Conservation (phyloP, 176 grass and related monocot genomes). For the Miscanthus lutarioriparius region DNA sequence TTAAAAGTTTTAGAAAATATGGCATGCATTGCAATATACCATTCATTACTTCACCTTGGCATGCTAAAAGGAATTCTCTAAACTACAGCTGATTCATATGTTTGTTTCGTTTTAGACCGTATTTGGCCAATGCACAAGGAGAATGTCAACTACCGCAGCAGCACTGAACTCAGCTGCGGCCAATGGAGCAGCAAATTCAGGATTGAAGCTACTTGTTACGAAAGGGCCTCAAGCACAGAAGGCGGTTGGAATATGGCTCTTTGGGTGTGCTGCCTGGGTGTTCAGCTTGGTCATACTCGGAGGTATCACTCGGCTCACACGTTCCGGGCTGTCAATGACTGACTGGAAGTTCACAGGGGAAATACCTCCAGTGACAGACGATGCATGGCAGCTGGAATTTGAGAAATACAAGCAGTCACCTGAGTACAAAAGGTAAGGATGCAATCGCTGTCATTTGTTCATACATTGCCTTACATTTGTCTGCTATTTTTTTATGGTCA, state of each 20-base stretch:
- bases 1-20: background rate
- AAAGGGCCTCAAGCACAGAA: slow-evolving; percentile 83
- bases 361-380: slow-evolving; percentile 76
- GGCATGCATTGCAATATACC: background rate
- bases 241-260: slow-evolving; percentile 88
- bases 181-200: slow-evolving; percentile 56
- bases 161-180: slow-evolving; percentile 41
- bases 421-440: slow-evolving; percentile 72
- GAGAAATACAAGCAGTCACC: slow-evolving; percentile 88
- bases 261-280: slow-evolving; percentile 90
- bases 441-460: background rate
- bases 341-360: slow-evolving; percentile 90
- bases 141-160: slow-evolving; percentile 55
- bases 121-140: slow-evolving; percentile 54
- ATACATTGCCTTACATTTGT: background rate
- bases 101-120: slow-evolving; percentile 36
- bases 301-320: slow-evolving; percentile 90
- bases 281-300: slow-evolving; percentile 90
- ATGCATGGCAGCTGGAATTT: slow-evolving; percentile 78
- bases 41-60: background rate
- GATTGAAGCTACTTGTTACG: slow-evolving; percentile 70
- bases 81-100: background rate
- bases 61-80: background rate
- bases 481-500: background rate
- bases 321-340: slow-evolving; percentile 94